These are phyloP conservation scores for Cystobasidiaceae sp. DNA, from an alignment of 1,284 basidiomycete genomes.

Conservation along the genomic window DNA sequence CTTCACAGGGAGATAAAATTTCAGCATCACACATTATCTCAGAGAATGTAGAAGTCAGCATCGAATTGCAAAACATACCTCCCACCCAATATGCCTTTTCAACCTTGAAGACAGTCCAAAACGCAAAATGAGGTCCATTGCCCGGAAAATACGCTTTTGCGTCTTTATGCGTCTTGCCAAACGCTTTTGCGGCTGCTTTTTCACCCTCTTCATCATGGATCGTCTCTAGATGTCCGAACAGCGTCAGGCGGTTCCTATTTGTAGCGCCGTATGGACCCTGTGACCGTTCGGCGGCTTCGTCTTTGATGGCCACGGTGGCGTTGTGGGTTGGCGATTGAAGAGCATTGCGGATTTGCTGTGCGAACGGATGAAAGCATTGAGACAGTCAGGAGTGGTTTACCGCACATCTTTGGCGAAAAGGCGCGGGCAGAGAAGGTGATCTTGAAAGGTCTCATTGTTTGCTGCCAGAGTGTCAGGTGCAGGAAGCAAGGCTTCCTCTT, in stretches of 20 bases:
- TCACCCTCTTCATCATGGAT: conserved; percentile 9
- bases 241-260: conserved; percentile 10
- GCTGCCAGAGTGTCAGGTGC: too few species aligned
- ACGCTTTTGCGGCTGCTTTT: conserved; percentile 2
- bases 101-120: conserved; percentile 17
- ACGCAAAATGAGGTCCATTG: conserved; percentile 24
- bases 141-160: conserved; percentile 27
- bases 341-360: conserved; percentile 23
- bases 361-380: too few species aligned
- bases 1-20: neutral
- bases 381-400: neutral
- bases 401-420: too few species aligned
- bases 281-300: conserved; percentile 13
- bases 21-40: neutral
- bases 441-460: too few species aligned
- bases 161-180: conserved; percentile 18
- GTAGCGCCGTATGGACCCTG: conserved; percentile 17
- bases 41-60: neutral
- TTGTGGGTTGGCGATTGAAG: conserved; percentile 7
- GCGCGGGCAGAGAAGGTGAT: too few species aligned
- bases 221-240: conserved; percentile 18
- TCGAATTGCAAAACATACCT: neutral
- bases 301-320: conserved; percentile 19
- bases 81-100: conserved; percentile 28
- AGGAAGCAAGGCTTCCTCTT: too few species aligned